phyloP scores from a whole-genome alignment of 2,329 filamentous ascomycete species.

The Ciborinia camelliae region DNA sequence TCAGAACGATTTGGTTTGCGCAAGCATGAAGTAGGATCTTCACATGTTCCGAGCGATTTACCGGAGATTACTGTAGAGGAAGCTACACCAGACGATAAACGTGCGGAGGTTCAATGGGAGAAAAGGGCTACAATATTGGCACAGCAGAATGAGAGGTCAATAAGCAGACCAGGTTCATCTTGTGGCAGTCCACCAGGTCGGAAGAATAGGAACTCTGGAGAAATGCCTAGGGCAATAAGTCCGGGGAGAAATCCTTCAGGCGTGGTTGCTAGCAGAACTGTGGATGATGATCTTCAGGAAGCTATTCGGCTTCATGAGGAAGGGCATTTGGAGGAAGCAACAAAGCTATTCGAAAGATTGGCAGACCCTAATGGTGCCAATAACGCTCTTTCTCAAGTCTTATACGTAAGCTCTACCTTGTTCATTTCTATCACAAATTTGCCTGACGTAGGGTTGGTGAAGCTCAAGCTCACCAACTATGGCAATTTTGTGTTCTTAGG shows the following conservation, averaged over 20 bases:
- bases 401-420: constrained; percentile 52
- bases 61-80: constrained; percentile 59
- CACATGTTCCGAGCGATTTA: constrained; percentile 74
- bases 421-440: background rate
- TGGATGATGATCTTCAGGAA: constrained; percentile 78
- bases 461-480: constrained; percentile 4
- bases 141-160: constrained; percentile 50
- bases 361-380: constrained; percentile 82
- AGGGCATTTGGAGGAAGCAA: constrained; percentile 75
- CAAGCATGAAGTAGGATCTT: constrained; percentile 58
- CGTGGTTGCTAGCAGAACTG: constrained; percentile 49
- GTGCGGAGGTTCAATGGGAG: constrained; percentile 78
- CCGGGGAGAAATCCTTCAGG: constrained; percentile 23
- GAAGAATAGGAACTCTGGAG: constrained; percentile 24
- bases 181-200: constrained; percentile 21
- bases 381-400: constrained; percentile 90
- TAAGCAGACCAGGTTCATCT: constrained; percentile 44
- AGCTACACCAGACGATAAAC: constrained; percentile 44
- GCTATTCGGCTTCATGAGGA: constrained; percentile 91
- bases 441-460: background rate
- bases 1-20: constrained; percentile 69
- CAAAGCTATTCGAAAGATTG: constrained; percentile 77
- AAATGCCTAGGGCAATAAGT: background rate
- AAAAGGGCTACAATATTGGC: constrained; percentile 87
- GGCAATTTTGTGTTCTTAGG: background rate